Conservation (phyloP, 2,329 filamentous ascomycete genomes). For the Fusarium virguliforme region DNA sequence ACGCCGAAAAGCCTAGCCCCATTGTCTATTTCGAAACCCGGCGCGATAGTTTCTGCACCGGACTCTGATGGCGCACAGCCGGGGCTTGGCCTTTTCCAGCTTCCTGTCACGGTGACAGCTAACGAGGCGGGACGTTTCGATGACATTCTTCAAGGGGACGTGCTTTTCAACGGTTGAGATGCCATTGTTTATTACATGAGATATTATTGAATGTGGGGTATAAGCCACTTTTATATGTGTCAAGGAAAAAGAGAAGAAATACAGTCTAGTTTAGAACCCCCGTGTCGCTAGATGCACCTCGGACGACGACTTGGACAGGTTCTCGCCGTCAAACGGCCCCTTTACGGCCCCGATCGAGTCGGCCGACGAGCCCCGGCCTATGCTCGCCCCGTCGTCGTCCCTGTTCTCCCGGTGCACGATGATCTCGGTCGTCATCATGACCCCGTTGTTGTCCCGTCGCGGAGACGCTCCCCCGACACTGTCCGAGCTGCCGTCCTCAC, state of each 20-base stretch:
- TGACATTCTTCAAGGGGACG: conserved; percentile 1
- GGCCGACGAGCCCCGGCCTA: conserved; percentile 35
- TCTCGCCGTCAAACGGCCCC: conserved; percentile 32
- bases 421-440: conserved; percentile 51
- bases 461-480: background rate
- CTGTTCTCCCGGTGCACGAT: conserved; percentile 42
- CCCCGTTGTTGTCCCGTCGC: conserved; percentile 34
- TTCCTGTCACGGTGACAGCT: conserved; percentile 1
- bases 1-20: background rate
- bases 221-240: conserved; percentile 14
- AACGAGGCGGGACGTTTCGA: background rate
- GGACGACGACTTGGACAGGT: conserved; percentile 49
- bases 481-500: conserved; percentile 31
- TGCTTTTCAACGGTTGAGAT: background rate
- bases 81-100: background rate
- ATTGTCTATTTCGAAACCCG: conserved; percentile 3
- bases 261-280: conserved; percentile 36
- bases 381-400: conserved; percentile 41
- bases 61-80: conserved; percentile 9
- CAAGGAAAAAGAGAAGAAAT: background rate
- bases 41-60: conserved; percentile 4
- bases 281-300: conserved; percentile 47
- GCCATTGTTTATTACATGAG: background rate
- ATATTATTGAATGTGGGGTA: conserved; percentile 28
- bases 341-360: conserved; percentile 36